phyloP scores from a whole-genome alignment of 1,139 yeast genomes.

The Saccharomyces pastorianus region DNA sequence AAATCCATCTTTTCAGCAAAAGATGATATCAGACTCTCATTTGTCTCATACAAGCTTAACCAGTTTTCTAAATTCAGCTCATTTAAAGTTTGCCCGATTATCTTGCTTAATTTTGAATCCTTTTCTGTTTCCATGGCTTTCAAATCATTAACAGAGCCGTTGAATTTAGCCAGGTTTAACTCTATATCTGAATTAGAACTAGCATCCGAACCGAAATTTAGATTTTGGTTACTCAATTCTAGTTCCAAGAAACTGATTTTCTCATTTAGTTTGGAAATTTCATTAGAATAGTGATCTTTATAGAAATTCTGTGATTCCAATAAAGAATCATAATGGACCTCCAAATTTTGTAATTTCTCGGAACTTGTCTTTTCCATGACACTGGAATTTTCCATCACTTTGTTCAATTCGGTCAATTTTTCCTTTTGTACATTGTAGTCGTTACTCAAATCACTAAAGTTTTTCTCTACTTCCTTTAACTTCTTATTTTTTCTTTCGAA shows the following conservation, averaged over 20 bases:
- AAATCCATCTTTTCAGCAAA: constrained; percentile 18
- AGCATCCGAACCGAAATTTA: background rate
- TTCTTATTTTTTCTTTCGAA: constrained; percentile 58
- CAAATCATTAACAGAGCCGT: background rate
- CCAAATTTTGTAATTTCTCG: background rate
- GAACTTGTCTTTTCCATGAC: background rate
- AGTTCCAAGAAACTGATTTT: background rate
- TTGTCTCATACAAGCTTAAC: constrained; percentile 16
- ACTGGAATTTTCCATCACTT: constrained; percentile 14
- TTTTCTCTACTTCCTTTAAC: constrained; percentile 48
- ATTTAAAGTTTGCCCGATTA: constrained; percentile 1
- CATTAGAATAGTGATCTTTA: constrained; percentile 1
- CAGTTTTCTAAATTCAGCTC: constrained; percentile 14
- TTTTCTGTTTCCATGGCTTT: background rate
- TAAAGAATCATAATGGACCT: background rate
- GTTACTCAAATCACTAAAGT: background rate
- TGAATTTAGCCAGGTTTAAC: background rate
- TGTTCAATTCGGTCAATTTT: constrained; percentile 41
- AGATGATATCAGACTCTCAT: constrained; percentile 12
- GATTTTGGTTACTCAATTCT: background rate
- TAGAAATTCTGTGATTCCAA: constrained; percentile 1
- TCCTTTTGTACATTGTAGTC: constrained; percentile 8
- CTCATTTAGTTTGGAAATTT: constrained; percentile 4
- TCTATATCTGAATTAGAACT: background rate
- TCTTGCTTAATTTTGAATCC: constrained; percentile 1